A percentile compares a stretch with the other conserved stretches of the same genome.
Evolutionary conservation across 495 filamentous ascomycete genomes (phyloP).

Genomic region (Extremus antarcticus): DNA sequence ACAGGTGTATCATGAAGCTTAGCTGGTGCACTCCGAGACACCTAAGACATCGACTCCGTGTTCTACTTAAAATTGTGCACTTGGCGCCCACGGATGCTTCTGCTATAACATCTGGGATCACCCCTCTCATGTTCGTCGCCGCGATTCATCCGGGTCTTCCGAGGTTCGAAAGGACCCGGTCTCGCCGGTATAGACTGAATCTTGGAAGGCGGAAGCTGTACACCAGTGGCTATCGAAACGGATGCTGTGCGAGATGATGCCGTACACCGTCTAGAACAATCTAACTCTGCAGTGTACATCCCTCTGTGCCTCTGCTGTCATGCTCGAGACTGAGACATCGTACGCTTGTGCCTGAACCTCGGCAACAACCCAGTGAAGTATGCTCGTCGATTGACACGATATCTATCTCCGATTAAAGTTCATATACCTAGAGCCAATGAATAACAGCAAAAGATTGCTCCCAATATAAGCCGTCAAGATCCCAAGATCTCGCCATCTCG

Average conservation of each 20-base stretch:
- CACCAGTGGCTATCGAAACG: neutral
- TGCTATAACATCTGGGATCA: neutral
- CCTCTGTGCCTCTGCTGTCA: too few relatives aligned
- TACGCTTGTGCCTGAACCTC: too few relatives aligned
- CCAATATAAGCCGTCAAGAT: constrained; percentile 63
- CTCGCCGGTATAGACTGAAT: neutral
- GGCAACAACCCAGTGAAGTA: too few relatives aligned
- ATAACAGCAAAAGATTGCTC: constrained; percentile 67
- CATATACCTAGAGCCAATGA: constrained; percentile 38
- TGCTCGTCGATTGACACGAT: neutral
- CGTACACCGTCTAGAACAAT: neutral
- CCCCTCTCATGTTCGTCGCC: neutral
- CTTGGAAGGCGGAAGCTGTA: neutral
- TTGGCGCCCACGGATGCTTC: neutral
- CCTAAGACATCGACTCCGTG: neutral
- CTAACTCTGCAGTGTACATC: too few relatives aligned
- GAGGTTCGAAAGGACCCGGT: neutral
- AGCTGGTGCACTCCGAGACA: neutral
- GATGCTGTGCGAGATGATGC: neutral
- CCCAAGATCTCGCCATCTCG: constrained; percentile 70
- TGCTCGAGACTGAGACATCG: too few relatives aligned
- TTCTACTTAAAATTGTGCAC: neutral
- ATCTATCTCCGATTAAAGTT: constrained; percentile 19
- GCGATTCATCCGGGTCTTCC: too few relatives aligned
- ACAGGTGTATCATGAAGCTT: neutral